Evolutionary conservation across 2,329 filamentous ascomycete genomes (phyloP), one percentile per base, ranked within the genome.

Genomic region (Colletotrichum sp.): DNA sequence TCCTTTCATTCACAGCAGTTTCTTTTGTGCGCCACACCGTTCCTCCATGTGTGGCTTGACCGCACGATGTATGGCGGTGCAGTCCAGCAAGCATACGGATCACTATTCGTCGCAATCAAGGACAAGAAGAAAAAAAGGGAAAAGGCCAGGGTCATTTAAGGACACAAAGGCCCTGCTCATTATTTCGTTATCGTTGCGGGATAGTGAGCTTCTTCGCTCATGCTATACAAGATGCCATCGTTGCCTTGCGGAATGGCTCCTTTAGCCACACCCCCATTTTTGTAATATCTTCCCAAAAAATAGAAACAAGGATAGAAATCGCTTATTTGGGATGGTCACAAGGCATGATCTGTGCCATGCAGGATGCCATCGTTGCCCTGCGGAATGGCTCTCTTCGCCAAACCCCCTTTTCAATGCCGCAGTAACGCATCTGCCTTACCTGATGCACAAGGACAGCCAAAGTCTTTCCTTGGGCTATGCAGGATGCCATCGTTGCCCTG

Each of bases 401-500:
- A 59, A 76, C 75, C 75, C 75, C 75, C 63, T 13, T 39, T n/a
- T 63, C 28, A 55, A 26, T 63, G 59, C 59, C 59, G 24, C 28
- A 26, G 69, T 63, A 55, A 64, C 24, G 55, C 63, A 55, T 18
- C 22, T 28, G 18, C 39, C 55, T 26, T 57, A 26, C 39, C 59
- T 32, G 39, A 68, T 30, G 63, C 69, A 65, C 22, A 16, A 62
- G 74, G 71, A 70, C 65, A 71, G 71, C 48, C 71, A 24, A 22
- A 32, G 10, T 22, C n/a, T 28, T 16, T 22, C 44, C n/a, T 52
- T 52, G 52, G 48, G 44, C 68, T 69, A 77, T 80, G 77, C 76
- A 79, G 77, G 80, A 81, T 81, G 79, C 79, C 80, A 80, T 81
- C 80, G 80, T 80, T 81, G 78, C 80, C 79, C 79, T 78, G 78